Evolutionary conservation across 495 filamentous ascomycete genomes (phyloP), one percentile per base, ranked within the genome.

Genomic region (Jackrogersella minutella): DNA sequence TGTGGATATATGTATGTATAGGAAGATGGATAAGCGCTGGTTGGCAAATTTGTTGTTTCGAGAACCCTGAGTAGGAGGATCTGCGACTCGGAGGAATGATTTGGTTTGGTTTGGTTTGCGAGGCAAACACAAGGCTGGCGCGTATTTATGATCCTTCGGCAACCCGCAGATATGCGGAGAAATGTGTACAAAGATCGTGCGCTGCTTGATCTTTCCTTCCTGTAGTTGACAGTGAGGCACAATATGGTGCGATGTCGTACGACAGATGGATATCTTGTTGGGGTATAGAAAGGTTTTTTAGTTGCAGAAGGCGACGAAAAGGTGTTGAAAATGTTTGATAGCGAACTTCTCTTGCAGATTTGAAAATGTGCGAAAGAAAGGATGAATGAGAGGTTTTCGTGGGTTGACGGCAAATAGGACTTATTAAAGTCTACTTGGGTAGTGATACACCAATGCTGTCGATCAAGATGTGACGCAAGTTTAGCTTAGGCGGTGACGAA

Each of bases 241-340:
- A 49, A 61, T 55, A 69, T 69, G 55, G 61, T 65, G 62, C 43
- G 61, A 65, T 66, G 62, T 66, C 57, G 62, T 70, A 66, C 62
- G 57, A 61, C 67, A 58, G 51, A 43, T 57, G 19, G 22, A 52
- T 49, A 44, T 28, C 17, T 8, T 40, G 11, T 13, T 34, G 19
- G 21, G 11, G 54, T 43, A 44, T n/a, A 46, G 33, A 51, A 14
- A 36, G 7, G 21, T n/a, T n/a, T n/a, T n/a, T n/a, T 16, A 14
- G 26, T 49, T 62, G 13, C 47, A n/a, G 14, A 36, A 58, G 33
- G 37, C 6, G 58, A 26, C 8, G 7, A 39, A 26, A 17, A n/a
- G 49, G 36, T n/a, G 49, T 36, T 21, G 44, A 40, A 24, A 33
- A 51, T 19, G 22, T 41, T 30, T 3, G 26, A 13, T 19, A 40